Conservation (phyloP, 495 filamentous ascomycete genomes). For the Podospora pseudopauciseta region DNA sequence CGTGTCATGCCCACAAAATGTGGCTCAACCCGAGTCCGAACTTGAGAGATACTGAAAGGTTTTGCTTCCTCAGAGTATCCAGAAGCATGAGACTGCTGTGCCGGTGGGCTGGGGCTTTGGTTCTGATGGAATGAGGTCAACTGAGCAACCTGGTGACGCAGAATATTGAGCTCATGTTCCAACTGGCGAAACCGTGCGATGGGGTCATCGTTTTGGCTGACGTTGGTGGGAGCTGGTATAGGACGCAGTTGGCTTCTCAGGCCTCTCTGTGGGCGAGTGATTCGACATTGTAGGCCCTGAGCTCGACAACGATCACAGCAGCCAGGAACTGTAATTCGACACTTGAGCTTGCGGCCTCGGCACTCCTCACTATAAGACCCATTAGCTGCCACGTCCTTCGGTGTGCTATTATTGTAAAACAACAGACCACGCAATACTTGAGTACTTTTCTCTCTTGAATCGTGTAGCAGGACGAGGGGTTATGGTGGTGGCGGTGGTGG, state of each 20-base stretch:
- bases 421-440: background rate
- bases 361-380: background rate
- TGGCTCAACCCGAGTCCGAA: slow-evolving; percentile 6
- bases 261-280: background rate
- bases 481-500: too few relatives aligned
- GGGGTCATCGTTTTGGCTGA: background rate
- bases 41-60: background rate
- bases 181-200: background rate
- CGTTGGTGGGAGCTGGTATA: background rate
- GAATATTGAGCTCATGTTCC: background rate
- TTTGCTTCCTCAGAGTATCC: background rate
- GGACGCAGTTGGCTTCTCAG: background rate
- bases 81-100: background rate
- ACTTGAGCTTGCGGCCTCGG: background rate
- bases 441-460: background rate
- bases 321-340: background rate
- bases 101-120: background rate
- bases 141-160: background rate
- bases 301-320: background rate
- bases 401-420: background rate
- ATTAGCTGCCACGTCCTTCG: background rate
- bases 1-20: slow-evolving; percentile 22
- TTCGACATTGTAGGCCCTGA: background rate
- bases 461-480: background rate
- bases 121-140: background rate